phyloP scores from a whole-genome alignment of 495 filamentous ascomycete genomes.

The Podospora appendiculata region DNA sequence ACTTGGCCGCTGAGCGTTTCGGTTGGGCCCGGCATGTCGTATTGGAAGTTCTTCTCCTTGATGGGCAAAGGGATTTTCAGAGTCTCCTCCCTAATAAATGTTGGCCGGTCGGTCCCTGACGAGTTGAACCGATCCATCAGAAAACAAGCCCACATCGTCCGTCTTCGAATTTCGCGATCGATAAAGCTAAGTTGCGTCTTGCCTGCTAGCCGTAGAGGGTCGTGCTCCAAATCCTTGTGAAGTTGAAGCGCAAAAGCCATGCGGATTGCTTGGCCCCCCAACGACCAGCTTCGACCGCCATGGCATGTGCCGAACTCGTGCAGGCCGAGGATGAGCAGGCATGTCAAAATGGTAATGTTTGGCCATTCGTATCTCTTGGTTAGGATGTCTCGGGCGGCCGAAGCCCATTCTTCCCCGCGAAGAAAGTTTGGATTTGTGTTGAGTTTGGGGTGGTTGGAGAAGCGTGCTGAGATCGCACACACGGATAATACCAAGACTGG shows the following conservation, averaged over 20 bases:
- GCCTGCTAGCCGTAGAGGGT: constrained; percentile 61
- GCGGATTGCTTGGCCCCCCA: constrained; percentile 86
- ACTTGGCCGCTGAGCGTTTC: constrained; percentile 75
- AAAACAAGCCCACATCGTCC: constrained; percentile 98
- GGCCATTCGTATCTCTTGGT: constrained; percentile 84
- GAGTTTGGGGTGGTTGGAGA: constrained; percentile 90
- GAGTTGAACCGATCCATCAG: constrained; percentile 97
- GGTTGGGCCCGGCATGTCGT: constrained; percentile 83
- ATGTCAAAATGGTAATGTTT: constrained; percentile 90
- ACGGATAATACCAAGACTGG: constrained; percentile 87
- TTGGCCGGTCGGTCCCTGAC: constrained; percentile 87
- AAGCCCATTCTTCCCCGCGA: constrained; percentile 85
- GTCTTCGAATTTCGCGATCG: constrained; percentile 82
- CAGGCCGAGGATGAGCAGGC: constrained; percentile 76
- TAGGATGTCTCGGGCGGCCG: constrained; percentile 74
- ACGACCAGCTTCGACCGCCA: constrained; percentile 90
- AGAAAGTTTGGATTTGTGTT: constrained; percentile 78
- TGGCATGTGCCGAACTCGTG: constrained; percentile 98
- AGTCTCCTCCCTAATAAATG: constrained; percentile 83
- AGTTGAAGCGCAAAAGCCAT: constrained; percentile 97
- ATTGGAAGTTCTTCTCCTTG: constrained; percentile 80
- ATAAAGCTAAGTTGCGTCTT: constrained; percentile 74
- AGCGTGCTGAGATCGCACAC: constrained; percentile 86
- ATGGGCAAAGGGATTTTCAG: constrained; percentile 87
- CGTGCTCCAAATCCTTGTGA: constrained; percentile 86